Percentiles rank a stretch among this genome's conserved stretches.
Evolutionary conservation across 2,329 filamentous ascomycete genomes (phyloP).

Genomic region (Curvularia lunata): DNA sequence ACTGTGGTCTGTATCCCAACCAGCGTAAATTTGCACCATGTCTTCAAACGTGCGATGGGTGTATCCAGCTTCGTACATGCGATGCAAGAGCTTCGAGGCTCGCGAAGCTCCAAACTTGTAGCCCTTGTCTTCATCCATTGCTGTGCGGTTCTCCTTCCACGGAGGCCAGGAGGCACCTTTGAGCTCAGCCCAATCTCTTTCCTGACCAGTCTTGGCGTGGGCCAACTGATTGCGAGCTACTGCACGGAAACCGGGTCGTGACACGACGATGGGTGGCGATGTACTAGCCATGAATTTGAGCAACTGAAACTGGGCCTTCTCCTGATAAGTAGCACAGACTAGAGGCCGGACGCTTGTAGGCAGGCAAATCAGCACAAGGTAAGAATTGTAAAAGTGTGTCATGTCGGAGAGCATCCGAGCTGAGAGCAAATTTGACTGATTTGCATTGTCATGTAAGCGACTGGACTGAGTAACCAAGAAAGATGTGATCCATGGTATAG

Average conservation of each 20-base stretch:
- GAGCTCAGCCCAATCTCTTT: conserved; percentile 64
- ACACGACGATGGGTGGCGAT: conserved; percentile 61
- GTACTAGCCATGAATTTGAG: conserved; percentile 63
- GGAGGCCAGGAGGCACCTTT: conserved; percentile 69
- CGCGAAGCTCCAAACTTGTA: conserved; percentile 63
- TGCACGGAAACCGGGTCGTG: conserved; percentile 63
- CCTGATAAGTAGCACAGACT: conserved; percentile 56
- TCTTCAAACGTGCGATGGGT: conserved; percentile 58
- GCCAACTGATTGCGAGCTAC: conserved; percentile 63
- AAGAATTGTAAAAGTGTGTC: conserved; percentile 56
- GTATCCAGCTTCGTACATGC: conserved; percentile 68
- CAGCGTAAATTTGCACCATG: conserved; percentile 61
- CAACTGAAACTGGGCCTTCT: conserved; percentile 64
- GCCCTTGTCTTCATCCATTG: conserved; percentile 64
- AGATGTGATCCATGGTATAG: conserved; percentile 40
- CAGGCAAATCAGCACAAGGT: conserved; percentile 57
- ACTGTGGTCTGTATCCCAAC: conserved; percentile 68
- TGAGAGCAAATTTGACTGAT: conserved; percentile 1
- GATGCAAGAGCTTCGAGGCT: conserved; percentile 61
- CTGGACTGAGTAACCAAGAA: conserved; percentile 35
- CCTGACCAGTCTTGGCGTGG: conserved; percentile 61
- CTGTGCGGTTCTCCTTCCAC: conserved; percentile 67
- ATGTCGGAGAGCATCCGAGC: conserved; percentile 25
- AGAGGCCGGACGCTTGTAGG: conserved; percentile 59
- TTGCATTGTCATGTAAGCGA: conserved; percentile 19